Conservation (phyloP, 495 filamentous ascomycete genomes). For the Pseudevernia furfuracea region DNA sequence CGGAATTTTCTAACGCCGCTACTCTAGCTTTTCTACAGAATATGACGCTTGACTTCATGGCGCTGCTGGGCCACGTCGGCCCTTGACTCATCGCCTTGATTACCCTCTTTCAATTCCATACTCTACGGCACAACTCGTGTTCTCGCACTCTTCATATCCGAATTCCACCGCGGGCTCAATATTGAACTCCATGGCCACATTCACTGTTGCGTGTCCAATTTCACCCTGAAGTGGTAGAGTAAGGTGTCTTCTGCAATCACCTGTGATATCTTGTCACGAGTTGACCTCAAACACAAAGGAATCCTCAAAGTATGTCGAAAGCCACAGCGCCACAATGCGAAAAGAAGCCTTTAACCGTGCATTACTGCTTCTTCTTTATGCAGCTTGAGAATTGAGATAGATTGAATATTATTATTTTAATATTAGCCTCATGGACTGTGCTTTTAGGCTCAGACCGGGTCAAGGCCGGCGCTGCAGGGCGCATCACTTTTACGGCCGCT, state of each 20-base stretch:
- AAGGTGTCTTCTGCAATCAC: neutral
- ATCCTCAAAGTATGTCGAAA: too few relatives aligned
- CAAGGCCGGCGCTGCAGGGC: neutral
- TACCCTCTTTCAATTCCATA: neutral
- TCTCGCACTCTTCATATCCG: neutral
- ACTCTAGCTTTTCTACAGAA: neutral
- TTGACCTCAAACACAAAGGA: neutral
- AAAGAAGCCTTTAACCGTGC: neutral
- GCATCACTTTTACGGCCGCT: neutral
- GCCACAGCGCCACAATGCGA: neutral
- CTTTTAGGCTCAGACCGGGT: neutral
- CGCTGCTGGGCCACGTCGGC: neutral
- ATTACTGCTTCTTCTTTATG: neutral
- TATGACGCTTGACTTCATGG: neutral
- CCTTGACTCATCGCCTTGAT: neutral
- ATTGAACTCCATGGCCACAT: neutral
- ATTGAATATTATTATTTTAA: too few relatives aligned
- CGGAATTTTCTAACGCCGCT: too few relatives aligned
- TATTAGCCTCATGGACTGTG: neutral
- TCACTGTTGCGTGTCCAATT: neutral
- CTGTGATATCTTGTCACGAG: neutral
- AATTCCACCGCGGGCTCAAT: neutral
- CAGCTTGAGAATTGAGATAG: neutral
- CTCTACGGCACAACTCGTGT: neutral
- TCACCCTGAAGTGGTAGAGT: neutral